Base-by-base conservation (phyloP, 345 rosid genomes). In the Anacardium occidentale region DNA sequence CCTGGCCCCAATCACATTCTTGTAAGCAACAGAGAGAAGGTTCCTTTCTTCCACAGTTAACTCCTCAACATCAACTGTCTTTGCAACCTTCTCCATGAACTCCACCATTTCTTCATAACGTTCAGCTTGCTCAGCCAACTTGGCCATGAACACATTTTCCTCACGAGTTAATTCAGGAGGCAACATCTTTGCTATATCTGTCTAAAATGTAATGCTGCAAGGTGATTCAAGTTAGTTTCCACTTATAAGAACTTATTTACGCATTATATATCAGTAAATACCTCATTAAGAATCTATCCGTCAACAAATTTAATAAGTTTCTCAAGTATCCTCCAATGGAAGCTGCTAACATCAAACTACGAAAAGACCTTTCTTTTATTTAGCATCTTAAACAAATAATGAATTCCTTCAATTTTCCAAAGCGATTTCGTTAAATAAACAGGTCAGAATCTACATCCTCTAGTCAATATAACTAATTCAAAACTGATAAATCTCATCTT, bases 61-160 rank as follows among this genome's bases (percentile, higher is more conserved):
- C 32, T 29, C 32, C 32, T 29, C 32, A 29, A 29, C 32, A 29
- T 29, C 32, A 2, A 82, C 93, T 0, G 93, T 83, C 84, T 90
- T 93, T 14, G 85, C 94, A 68, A 93, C 98, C 69, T 90, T 90
- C 81, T 93, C 98, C 97, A 93, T 93, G 75, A 90, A 88, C 80
- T 90, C 97, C 52, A 93, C 97, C 98, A 93, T 93, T 72, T 93
- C 98, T 75, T 93, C 97, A 2, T 93, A 93, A 14, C 97, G 93
- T 79, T 93, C 98, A 9, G 97, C 97, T 79, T 93, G 98, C 77
- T 93, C 98, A 7, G 95, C 95, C 82, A 93, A 57, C 93, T 93
- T 93, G 74, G 98, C 97, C 91, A 88, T 29, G 32, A 1, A 29
- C 32, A 29, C 32, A 29, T 29, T 29, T 29, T 29, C 32, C 32